These are phyloP conservation scores for Eimeria necatrix DNA, from an alignment of 169 alveolate genomes.

Conservation along the genomic window DNA sequence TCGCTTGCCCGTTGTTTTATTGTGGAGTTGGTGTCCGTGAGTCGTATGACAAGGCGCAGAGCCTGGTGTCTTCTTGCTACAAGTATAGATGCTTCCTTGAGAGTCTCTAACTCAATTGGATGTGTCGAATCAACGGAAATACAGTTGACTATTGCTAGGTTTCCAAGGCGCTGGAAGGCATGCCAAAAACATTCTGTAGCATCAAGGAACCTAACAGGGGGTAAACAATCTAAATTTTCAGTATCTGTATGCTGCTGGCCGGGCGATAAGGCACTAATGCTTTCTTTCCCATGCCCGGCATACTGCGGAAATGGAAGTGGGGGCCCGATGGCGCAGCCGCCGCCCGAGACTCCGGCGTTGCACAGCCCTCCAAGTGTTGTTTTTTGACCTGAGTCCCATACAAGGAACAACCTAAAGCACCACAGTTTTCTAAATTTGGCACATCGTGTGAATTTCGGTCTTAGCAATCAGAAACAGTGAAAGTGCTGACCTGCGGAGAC, in stretches of 20 bases:
- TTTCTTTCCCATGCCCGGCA: not conserved
- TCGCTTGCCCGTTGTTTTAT: not conserved
- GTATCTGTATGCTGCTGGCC: not conserved
- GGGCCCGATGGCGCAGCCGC: slow-evolving; percentile 53
- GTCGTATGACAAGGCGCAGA: slow-evolving; percentile 76
- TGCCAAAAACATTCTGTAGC: slow-evolving; percentile 71
- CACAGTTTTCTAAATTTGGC: not conserved
- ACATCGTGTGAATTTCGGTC: not conserved
- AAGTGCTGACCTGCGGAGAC: not conserved
- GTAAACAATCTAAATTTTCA: not conserved
- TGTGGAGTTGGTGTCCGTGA: slow-evolving; percentile 31
- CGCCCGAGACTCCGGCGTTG: slow-evolving; percentile 21
- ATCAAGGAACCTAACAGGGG: slow-evolving; percentile 70
- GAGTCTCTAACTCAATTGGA: slow-evolving; percentile 81
- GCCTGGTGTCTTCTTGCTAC: slow-evolving; percentile 83
- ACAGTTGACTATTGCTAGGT: slow-evolving; percentile 83
- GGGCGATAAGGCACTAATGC: not conserved
- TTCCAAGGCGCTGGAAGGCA: slow-evolving; percentile 79
- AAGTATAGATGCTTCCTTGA: slow-evolving; percentile 82
- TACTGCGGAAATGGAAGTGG: slow-evolving; percentile 29
- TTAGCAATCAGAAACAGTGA: not conserved
- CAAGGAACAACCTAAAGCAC: not conserved
- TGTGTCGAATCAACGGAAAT: slow-evolving; percentile 83
- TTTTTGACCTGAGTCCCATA: not conserved
- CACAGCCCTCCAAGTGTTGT: not conserved